These are phyloP conservation scores for Aureobasidium sp. DNA, from an alignment of 2,329 filamentous ascomycete genomes.

Conservation along the genomic window DNA sequence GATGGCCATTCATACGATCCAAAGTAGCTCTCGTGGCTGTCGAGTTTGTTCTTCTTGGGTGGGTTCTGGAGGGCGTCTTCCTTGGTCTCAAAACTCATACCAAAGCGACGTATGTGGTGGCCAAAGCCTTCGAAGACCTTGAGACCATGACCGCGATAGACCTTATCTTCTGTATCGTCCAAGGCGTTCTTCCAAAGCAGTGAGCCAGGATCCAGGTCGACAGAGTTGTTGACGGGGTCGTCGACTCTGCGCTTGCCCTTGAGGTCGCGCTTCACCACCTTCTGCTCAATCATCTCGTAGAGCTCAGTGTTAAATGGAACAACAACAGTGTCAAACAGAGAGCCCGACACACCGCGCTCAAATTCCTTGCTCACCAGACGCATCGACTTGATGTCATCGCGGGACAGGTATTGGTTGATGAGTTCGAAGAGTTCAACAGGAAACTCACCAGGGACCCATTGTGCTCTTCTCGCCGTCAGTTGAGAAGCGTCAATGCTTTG, in stretches of 20 bases:
- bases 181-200: conserved; percentile 35
- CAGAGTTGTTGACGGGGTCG: conserved; percentile 18
- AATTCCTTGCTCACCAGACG: conserved; percentile 55
- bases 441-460: conserved; percentile 27
- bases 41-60: conserved; percentile 48
- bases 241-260: conserved; percentile 29
- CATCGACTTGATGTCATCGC: conserved; percentile 51
- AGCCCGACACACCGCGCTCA: conserved; percentile 48
- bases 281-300: conserved; percentile 44
- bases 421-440: conserved; percentile 56
- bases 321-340: conserved; percentile 55
- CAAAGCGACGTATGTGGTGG: conserved; percentile 53
- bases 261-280: conserved; percentile 23
- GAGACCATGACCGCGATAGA: conserved; percentile 51
- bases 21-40: conserved; percentile 52
- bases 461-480: background rate
- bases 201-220: conserved; percentile 17
- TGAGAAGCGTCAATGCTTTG: conserved; percentile 3
- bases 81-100: conserved; percentile 60
- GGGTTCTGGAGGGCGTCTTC: conserved; percentile 43
- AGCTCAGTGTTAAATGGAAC: conserved; percentile 59
- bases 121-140: conserved; percentile 55
- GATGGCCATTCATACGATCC: conserved; percentile 59
- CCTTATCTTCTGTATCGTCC: conserved; percentile 31
- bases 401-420: conserved; percentile 48